These are phyloP conservation scores for Cetradonia linearis DNA, from an alignment of 495 filamentous ascomycete species.

Conservation along the genomic window DNA sequence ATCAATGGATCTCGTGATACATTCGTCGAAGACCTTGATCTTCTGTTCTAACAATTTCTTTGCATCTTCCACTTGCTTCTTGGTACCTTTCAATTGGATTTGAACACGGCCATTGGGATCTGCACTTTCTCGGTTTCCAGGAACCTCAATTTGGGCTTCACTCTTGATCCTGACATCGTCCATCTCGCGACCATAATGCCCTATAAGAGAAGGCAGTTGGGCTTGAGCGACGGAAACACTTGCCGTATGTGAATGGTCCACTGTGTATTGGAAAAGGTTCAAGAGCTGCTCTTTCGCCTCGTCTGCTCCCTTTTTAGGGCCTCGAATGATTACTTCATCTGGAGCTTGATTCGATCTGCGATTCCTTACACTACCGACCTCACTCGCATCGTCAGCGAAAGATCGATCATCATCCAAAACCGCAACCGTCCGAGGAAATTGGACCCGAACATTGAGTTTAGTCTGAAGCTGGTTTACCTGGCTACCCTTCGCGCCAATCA, in stretches of 20 bases:
- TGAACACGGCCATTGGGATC: conserved; percentile 58
- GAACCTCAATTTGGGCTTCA: conserved; percentile 83
- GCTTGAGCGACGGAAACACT: conserved; percentile 75
- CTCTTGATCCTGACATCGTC: conserved; percentile 75
- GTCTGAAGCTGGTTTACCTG: conserved; percentile 64
- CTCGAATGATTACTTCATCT: conserved; percentile 85
- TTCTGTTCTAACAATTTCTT: conserved; percentile 82
- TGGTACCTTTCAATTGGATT: conserved; percentile 82
- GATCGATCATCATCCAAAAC: conserved; percentile 52
- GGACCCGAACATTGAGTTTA: conserved; percentile 83
- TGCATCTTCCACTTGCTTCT: conserved; percentile 77
- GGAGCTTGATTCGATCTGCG: conserved; percentile 60
- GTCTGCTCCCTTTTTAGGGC: conserved; percentile 83
- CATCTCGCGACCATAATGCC: conserved; percentile 78
- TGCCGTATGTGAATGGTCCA: conserved; percentile 70
- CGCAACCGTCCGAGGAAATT: conserved; percentile 71
- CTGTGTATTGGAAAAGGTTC: conserved; percentile 72
- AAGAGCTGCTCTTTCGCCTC: conserved; percentile 82
- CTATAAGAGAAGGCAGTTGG: conserved; percentile 83
- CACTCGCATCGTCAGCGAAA: conserved; percentile 57
- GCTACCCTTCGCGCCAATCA: conserved; percentile 55
- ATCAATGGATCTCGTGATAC: conserved; percentile 67
- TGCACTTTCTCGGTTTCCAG: conserved; percentile 49
- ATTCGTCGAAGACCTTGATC: conserved; percentile 74
- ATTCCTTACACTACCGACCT: conserved; percentile 49